A percentile compares a stretch with the other conserved stretches of the same genome.
Conservation (phyloP, 2,329 filamentous ascomycete species). For the Rachicladosporium sp. region DNA sequence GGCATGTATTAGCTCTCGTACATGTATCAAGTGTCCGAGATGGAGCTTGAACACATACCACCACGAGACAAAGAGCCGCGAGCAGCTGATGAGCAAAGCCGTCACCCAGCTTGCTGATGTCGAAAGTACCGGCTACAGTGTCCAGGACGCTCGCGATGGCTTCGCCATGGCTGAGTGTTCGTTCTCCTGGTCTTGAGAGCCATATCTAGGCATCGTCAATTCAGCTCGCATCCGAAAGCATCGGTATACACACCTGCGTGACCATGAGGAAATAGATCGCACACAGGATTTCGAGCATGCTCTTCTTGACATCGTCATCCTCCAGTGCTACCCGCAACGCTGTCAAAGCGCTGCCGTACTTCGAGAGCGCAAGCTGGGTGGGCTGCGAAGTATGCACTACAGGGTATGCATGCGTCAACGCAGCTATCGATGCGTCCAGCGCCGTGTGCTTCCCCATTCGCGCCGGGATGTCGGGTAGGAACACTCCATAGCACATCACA, state of each 20-base stretch:
- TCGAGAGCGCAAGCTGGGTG: conserved; percentile 1
- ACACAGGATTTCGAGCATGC: conserved; percentile 5
- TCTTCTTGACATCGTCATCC: neutral
- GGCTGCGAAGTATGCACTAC: conserved; percentile 1
- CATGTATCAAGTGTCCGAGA: neutral
- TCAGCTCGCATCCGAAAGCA: neutral
- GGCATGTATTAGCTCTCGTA: neutral
- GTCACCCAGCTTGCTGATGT: neutral
- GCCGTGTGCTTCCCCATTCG: conserved; percentile 6
- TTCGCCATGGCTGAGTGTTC: conserved; percentile 3
- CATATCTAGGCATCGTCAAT: neutral
- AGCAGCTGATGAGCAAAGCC: conserved; percentile 4
- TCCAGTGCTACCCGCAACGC: conserved; percentile 5
- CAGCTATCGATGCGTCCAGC: conserved; percentile 8
- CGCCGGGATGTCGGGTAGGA: conserved; percentile 4
- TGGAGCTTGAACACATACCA: neutral
- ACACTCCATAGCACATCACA: conserved; percentile 6
- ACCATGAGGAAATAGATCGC: conserved; percentile 8
- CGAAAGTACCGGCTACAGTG: conserved; percentile 3
- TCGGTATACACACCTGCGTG: conserved; percentile 5
- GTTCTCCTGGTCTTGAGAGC: conserved; percentile 2
- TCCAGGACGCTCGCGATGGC: conserved; percentile 3
- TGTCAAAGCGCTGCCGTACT: conserved; percentile 4
- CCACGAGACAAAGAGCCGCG: conserved; percentile 2
- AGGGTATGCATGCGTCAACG: conserved; percentile 5